A percentile compares a stretch with the other conserved stretches of the same genome.
These are phyloP conservation scores for Alternaria angustiovoidea DNA, from an alignment of 2,329 filamentous ascomycete genomes.

Conservation along the genomic window DNA sequence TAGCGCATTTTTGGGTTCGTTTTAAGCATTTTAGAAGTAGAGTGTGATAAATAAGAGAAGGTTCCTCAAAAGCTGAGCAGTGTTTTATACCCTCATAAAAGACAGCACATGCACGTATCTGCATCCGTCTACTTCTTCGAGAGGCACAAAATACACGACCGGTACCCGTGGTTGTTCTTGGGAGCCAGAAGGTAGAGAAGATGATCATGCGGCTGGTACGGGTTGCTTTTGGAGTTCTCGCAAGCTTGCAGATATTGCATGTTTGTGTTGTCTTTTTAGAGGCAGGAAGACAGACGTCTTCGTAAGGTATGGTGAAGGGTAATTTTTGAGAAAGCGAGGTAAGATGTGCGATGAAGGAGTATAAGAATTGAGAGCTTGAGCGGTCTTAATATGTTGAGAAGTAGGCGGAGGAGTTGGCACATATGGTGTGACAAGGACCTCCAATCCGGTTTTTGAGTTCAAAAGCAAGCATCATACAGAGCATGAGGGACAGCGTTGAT, in stretches of 20 bases:
- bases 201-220: not conserved
- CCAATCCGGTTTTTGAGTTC: not conserved
- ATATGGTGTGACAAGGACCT: not conserved
- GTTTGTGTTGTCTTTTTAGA: too few species aligned
- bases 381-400: not conserved
- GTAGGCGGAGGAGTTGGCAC: not conserved
- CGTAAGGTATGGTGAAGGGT: not conserved
- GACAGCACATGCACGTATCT: too few species aligned
- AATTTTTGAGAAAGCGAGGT: not conserved
- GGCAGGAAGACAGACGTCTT: not conserved
- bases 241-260: too few species aligned
- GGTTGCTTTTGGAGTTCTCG: too few species aligned
- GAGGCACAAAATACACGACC: too few species aligned
- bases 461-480: too few species aligned
- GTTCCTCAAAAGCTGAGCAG: not conserved
- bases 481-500: not conserved
- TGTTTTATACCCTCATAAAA: not conserved
- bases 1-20: too few species aligned
- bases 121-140: too few species aligned
- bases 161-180: too few species aligned
- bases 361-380: not conserved
- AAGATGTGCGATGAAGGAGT: not conserved
- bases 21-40: not conserved
- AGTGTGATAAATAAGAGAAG: not conserved
- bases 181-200: too few species aligned